Base-by-base conservation (phyloP, 1,284 basidiomycete species). In the Trichosporon asahii region DNA sequence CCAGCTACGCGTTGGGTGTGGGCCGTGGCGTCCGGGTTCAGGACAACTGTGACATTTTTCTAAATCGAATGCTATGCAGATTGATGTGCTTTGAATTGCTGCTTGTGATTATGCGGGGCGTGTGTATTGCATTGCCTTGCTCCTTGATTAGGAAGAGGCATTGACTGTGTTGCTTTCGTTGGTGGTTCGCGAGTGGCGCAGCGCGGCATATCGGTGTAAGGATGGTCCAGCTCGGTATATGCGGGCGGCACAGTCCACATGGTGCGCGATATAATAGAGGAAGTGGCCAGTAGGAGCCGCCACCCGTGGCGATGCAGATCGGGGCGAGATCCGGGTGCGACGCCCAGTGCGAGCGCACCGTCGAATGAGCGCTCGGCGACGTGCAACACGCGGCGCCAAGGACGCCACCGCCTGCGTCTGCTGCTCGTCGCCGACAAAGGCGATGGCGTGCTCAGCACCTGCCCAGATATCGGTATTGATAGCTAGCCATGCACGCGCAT, bases 31-130 rank as follows among this genome's bases (percentile, higher is more conserved):
- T 31, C 57, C 18, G 57, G 57, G 57, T 31, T 61, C 57, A 61
- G 57, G 57, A 61, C 57, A 31, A n/a, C 57, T 61, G 57, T 29
- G 57, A 61, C 57, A 61, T 61, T 25, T 61, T 25, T 53, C 49
- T 53, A 53, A 3, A 11, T 33, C 31, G 2, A 6, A 25, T 53
- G 49, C 49, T 23, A 44, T 44, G 40, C 15, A 44, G 6, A n/a
- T n/a, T n/a, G 40, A n/a, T 44, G 35, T 44, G 40, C 40, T 44
- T 18, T 44, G 40, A 44, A 44, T n/a, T 44, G 40, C 4, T n/a
- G 18, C 5, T 5, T 12, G n/a, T n/a, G n/a, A n/a, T 18, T 44
- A 18, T 44, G 40, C 21, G 49, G 11, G 21, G 23, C 25, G 35
- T 37, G 35, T 12, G 35, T 37, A 37, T 37, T 33, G 31, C 31